Percentiles rank a stretch among this genome's conserved stretches.
Conservation (phyloP, 176 grass and related monocot species). For the Oryza brachyantha region DNA sequence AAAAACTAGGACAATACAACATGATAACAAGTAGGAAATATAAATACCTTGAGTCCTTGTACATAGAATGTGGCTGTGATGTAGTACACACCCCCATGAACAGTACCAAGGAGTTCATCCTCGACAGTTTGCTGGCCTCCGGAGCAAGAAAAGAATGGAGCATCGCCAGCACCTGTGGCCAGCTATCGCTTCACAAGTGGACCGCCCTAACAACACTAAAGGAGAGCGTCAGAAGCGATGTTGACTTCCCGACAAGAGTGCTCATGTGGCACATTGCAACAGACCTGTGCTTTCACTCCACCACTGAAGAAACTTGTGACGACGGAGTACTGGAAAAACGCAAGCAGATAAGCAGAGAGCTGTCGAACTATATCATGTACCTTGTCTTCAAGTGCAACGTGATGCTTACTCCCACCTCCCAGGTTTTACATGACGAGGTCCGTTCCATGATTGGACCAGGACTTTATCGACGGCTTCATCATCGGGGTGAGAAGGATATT, state of each 20-base stretch:
- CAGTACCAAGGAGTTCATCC: neutral
- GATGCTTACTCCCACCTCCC: neutral
- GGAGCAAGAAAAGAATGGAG: neutral
- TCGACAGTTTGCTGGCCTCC: neutral
- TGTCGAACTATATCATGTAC: conserved; percentile 1
- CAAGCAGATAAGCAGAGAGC: neutral
- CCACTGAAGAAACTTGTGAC: too few relatives aligned
- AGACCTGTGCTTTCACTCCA: neutral
- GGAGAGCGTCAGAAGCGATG: neutral
- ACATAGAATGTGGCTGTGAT: neutral
- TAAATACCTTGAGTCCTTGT: neutral
- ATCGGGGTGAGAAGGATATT: too few relatives aligned
- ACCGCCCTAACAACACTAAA: too few relatives aligned
- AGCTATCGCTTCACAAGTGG: too few relatives aligned
- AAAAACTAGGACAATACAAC: neutral
- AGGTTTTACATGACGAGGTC: neutral
- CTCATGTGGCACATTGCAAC: neutral
- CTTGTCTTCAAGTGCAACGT: neutral
- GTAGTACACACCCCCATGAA: neutral
- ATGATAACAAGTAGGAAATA: neutral
- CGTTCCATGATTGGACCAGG: too few relatives aligned
- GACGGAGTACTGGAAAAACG: too few relatives aligned
- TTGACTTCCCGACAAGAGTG: neutral
- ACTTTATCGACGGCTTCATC: too few relatives aligned
- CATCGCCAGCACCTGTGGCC: neutral